phyloP scores from a whole-genome alignment of 208 protist species.

The Leishmania aethiopica region DNA sequence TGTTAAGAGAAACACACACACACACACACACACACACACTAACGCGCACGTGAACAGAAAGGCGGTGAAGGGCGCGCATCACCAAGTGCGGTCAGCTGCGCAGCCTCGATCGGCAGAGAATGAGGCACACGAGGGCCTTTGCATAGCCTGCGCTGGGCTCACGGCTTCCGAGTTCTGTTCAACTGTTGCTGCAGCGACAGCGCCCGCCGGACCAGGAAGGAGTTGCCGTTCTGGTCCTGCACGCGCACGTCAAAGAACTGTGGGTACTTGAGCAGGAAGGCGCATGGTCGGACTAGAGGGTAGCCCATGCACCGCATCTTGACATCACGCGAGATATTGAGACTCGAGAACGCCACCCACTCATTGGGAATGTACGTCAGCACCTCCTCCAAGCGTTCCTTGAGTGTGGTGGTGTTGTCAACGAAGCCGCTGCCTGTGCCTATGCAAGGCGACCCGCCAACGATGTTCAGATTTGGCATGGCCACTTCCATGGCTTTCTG shows the following conservation, averaged over 20 bases:
- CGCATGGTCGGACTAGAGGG: constrained; percentile 28
- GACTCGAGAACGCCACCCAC: constrained; percentile 37
- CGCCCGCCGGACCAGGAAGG: constrained; percentile 60
- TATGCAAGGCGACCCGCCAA: background rate
- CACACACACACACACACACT: background rate
- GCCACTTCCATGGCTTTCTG: background rate
- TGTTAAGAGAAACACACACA: background rate
- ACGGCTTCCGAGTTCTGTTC: background rate
- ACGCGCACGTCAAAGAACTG: constrained; percentile 69
- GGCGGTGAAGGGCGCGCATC: background rate
- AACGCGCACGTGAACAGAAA: background rate
- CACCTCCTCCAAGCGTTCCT: constrained; percentile 47
- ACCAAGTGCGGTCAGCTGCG: too few relatives aligned
- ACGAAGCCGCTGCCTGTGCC: constrained; percentile 16
- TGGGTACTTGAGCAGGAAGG: constrained; percentile 60
- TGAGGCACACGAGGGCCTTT: background rate
- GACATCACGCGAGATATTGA: constrained; percentile 55
- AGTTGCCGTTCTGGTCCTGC: constrained; percentile 14
- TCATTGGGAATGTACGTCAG: constrained; percentile 74
- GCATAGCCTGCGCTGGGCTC: background rate
- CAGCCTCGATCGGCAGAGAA: background rate
- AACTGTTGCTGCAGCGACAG: constrained; percentile 42
- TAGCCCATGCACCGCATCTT: constrained; percentile 66
- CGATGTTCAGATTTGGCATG: background rate
- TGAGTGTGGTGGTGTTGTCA: background rate